Percentiles rank a stretch among this genome's conserved stretches.
These are phyloP conservation scores for Lactarius hatsudake DNA, from an alignment of 768 basidiomycete genomes.

Conservation along the genomic window DNA sequence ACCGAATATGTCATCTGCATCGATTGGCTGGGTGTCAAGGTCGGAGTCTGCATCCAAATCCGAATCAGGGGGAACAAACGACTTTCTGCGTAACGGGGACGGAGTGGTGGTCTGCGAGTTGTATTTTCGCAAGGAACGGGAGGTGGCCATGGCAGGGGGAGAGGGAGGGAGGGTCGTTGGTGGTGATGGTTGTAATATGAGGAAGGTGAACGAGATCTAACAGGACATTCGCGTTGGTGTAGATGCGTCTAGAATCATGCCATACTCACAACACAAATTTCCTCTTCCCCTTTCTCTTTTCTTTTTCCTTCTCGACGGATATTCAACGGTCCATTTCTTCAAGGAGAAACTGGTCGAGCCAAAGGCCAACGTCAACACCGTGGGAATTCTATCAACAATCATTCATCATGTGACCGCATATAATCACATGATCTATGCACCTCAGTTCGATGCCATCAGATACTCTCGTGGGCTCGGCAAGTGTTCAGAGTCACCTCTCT, in stretches of 20 bases:
- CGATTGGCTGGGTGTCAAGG: conserved; percentile 10
- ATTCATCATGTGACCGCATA: conserved; percentile 23
- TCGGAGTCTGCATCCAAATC: conserved; percentile 21
- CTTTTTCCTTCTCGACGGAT: background rate
- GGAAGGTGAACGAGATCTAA: background rate
- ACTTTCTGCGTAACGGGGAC: conserved; percentile 27
- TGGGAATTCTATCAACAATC: conserved; percentile 26
- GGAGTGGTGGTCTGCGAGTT: conserved; percentile 24
- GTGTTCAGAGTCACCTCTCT: conserved; percentile 23
- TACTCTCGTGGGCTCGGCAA: conserved; percentile 5
- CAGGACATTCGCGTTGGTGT: background rate
- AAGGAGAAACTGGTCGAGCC: background rate
- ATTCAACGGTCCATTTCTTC: background rate
- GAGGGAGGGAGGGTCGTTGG: background rate
- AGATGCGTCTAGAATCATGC: conserved; percentile 4
- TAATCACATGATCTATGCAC: background rate
- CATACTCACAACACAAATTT: conserved; percentile 1
- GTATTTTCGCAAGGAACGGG: conserved; percentile 13
- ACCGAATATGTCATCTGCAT: conserved; percentile 23
- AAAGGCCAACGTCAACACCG: conserved; percentile 2
- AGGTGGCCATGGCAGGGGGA: conserved; percentile 14
- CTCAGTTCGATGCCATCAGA: background rate
- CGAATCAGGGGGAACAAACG: conserved; percentile 17
- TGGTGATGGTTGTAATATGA: conserved; percentile 1
- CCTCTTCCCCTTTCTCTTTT: background rate